Percentiles rank a stretch among this genome's conserved stretches.
Evolutionary conservation across 176 grass and related monocot genomes (phyloP).

Genomic region (Secale cereale): DNA sequence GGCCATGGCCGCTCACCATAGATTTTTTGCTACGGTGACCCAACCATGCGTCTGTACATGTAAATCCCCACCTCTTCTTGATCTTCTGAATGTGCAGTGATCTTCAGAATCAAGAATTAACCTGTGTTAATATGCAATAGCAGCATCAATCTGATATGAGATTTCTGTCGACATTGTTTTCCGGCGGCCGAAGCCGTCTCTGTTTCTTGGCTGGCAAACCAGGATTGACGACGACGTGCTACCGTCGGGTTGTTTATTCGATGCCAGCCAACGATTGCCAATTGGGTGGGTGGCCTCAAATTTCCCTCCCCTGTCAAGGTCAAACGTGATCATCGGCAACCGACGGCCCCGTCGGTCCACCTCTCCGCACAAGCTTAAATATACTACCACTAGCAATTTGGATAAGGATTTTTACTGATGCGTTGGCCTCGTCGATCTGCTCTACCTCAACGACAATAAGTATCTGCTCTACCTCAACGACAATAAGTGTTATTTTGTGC

Average conservation of each 20-base stretch:
- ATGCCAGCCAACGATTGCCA: background rate
- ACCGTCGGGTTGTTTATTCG: background rate
- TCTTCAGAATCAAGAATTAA: background rate
- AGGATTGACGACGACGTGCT: background rate
- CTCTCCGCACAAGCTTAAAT: background rate
- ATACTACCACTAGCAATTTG: background rate
- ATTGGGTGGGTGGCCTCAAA: background rate
- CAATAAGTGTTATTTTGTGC: too few species aligned
- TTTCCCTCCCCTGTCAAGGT: background rate
- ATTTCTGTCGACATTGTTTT: background rate
- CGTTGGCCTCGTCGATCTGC: too few species aligned
- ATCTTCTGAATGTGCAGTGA: background rate
- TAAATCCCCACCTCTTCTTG: background rate
- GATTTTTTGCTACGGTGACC: slow-evolving; percentile 30
- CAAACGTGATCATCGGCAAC: background rate
- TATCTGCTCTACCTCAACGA: too few species aligned
- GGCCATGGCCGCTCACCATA: slow-evolving; percentile 39
- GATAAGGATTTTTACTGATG: background rate
- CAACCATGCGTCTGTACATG: slow-evolving; percentile 6
- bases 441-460: too few species aligned
- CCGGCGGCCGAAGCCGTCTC: background rate
- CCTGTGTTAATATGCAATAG: background rate
- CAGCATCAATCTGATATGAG: background rate
- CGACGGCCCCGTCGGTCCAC: background rate
- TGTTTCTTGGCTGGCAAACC: background rate